Base-by-base conservation (phyloP, 2,329 filamentous ascomycete genomes). In the Fusarium hostae region DNA sequence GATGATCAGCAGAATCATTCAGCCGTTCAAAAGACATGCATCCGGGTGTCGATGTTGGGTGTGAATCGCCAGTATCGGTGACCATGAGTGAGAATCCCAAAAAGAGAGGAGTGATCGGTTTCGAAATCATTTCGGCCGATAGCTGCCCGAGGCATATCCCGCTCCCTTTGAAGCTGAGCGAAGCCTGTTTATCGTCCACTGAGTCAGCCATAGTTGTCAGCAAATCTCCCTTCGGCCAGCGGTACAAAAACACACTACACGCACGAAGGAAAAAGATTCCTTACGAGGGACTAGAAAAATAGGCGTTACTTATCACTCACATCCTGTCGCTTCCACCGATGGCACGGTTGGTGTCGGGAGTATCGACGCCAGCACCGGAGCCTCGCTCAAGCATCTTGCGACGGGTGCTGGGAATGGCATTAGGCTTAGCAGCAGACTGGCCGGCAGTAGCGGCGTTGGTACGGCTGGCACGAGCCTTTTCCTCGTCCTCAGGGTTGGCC, bases 301-400 rank as follows among this genome's bases (percentile, higher is more conserved):
- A 80, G 82, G 81, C 79, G 84, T 86, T 84, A 87, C 68, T 71
- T 70, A 86, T 87, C 86, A 97, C 94, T 97, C 93, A 97, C 94
- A 97, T 97, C 93, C 94, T 92, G 86, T 94, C 92, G 88, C 91
- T 94, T 85, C 91, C 91, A 82, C 91, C 91, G 80, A 92, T 89
- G 84, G 90, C 90, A 84, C 91, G 90, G 87, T 88, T 91, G 83
- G 90, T 90, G 80, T 93, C 91, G 76, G 90, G 89, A 82, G 89
- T 90, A 81, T 93, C 90, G 78, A 89, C 86, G 73, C 84, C 84
- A 77, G 84, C 84, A 78, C 85, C 86, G 81, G 82, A 76, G 62
- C 86, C 87, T 79, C 89, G 90, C 81, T 92, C 92, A 78, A 94
- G 91, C 86, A 95, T 91, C 89, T 95, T 94, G 85, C 93, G 92